Conservation (phyloP, 805 yeast species). For the Saccharomycopsis javanensis region DNA sequence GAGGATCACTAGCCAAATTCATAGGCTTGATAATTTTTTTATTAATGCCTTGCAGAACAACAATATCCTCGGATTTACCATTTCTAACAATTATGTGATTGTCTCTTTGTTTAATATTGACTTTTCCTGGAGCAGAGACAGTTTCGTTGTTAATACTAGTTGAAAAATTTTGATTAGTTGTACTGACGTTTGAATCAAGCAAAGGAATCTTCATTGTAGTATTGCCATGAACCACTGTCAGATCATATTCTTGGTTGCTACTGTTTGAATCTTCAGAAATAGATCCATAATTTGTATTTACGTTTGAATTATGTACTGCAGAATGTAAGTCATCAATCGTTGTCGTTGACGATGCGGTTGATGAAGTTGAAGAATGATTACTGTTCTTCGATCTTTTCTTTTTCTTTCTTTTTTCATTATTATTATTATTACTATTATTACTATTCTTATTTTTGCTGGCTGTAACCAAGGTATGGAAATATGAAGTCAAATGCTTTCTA, state of each 20-base stretch:
- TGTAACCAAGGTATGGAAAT: conserved; percentile 52
- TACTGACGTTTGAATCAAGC: not conserved
- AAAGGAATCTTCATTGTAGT: not conserved
- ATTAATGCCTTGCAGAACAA: not conserved
- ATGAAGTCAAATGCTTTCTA: conserved; percentile 58
- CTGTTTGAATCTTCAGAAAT: not conserved
- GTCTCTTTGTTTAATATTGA: not conserved
- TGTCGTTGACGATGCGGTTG: not conserved
- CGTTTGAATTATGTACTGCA: not conserved
- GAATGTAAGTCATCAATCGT: not conserved
- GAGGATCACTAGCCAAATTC: conserved; percentile 62
- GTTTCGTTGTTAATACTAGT: not conserved
- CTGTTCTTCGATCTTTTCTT: not conserved
- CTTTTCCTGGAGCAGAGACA: not conserved
- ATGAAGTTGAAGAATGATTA: not conserved
- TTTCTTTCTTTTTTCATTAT: not conserved
- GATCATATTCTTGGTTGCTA: not conserved
- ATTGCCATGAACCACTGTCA: not conserved
- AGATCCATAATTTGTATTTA: not conserved
- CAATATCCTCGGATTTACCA: conserved; percentile 10
- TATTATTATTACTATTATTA: not conserved
- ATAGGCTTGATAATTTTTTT: conserved; percentile 24
- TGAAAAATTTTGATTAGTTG: not conserved
- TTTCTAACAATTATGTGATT: conserved; percentile 7
- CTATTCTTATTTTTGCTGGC: conserved; percentile 29